Conservation (phyloP, 1,139 yeast species). For the Yamadazyma kanchanaburiensis region DNA sequence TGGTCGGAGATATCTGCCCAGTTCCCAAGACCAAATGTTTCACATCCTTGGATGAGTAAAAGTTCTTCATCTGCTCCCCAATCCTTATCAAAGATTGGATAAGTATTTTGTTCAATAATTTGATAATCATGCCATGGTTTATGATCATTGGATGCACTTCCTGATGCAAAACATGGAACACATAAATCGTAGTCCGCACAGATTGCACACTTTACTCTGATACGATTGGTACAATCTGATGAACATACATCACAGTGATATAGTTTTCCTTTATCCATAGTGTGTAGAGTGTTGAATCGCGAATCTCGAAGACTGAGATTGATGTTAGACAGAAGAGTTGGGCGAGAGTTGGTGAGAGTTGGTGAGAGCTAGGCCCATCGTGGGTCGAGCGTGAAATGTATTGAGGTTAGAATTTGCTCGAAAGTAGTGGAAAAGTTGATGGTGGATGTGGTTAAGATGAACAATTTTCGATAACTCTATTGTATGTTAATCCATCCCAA, state of each 20-base stretch:
- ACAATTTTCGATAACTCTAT: too few relatives aligned
- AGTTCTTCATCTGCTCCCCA: constrained; percentile 99
- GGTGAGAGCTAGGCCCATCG: background rate
- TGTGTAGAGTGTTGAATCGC: background rate
- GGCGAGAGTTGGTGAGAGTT: background rate
- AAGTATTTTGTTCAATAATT: constrained; percentile 90
- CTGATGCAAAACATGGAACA: constrained; percentile 93
- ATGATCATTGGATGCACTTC: constrained; percentile 76
- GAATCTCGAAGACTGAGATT: background rate
- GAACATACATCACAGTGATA: constrained; percentile 96
- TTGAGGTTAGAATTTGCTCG: background rate
- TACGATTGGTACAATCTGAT: constrained; percentile 88
- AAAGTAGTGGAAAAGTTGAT: too few relatives aligned
- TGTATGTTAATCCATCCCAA: too few relatives aligned
- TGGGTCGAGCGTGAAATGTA: background rate
- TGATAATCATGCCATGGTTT: constrained; percentile 93
- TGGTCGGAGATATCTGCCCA: constrained; percentile 98
- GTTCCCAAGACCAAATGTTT: constrained; percentile 87
- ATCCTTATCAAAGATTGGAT: constrained; percentile 82
- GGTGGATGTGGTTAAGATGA: too few relatives aligned
- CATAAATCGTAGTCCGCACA: constrained; percentile 93
- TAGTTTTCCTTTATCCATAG: constrained; percentile 35
- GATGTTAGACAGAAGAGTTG: background rate
- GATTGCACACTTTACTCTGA: constrained; percentile 85
- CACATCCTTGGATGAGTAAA: constrained; percentile 84